These are phyloP conservation scores for Pestalotiopsis sp. DNA, from an alignment of 2,329 filamentous ascomycete genomes.

Conservation along the genomic window DNA sequence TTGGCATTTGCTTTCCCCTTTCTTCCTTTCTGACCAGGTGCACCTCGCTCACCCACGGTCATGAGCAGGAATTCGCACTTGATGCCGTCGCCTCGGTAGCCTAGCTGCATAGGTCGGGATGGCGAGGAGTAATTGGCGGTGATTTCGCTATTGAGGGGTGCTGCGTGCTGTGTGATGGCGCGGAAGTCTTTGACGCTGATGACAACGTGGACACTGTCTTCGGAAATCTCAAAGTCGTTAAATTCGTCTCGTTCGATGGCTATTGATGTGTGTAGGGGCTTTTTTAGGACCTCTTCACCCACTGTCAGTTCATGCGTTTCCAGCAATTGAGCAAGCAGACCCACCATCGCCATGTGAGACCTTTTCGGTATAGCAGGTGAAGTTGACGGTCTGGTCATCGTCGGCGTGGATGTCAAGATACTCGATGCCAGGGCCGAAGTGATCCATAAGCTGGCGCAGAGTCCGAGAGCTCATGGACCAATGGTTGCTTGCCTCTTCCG, in stretches of 20 bases:
- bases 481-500: slow-evolving; percentile 64
- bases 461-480: slow-evolving; percentile 76
- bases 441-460: slow-evolving; percentile 75
- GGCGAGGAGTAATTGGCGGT: slow-evolving; percentile 72
- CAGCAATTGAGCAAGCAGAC: slow-evolving; percentile 12
- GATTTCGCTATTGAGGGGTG: slow-evolving; percentile 67
- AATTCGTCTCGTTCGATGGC: slow-evolving; percentile 78
- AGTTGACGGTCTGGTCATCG: slow-evolving; percentile 71
- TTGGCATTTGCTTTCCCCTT: slow-evolving; percentile 43
- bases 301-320: slow-evolving; percentile 15
- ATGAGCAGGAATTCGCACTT: slow-evolving; percentile 79
- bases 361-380: slow-evolving; percentile 83
- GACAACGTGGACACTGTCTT: slow-evolving; percentile 76
- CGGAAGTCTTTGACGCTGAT: slow-evolving; percentile 85
- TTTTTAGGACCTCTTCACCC: slow-evolving; percentile 70
- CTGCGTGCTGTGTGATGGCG: slow-evolving; percentile 76
- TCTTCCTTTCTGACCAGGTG: slow-evolving; percentile 49
- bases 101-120: slow-evolving; percentile 71
- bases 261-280: slow-evolving; percentile 79
- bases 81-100: slow-evolving; percentile 69
- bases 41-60: slow-evolving; percentile 71
- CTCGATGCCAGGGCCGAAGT: slow-evolving; percentile 80
- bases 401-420: slow-evolving; percentile 79
- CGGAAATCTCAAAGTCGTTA: slow-evolving; percentile 68
- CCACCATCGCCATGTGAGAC: slow-evolving; percentile 67